phyloP scores from a whole-genome alignment of 805 yeast genomes.

The Cyberlindnera japonica region DNA sequence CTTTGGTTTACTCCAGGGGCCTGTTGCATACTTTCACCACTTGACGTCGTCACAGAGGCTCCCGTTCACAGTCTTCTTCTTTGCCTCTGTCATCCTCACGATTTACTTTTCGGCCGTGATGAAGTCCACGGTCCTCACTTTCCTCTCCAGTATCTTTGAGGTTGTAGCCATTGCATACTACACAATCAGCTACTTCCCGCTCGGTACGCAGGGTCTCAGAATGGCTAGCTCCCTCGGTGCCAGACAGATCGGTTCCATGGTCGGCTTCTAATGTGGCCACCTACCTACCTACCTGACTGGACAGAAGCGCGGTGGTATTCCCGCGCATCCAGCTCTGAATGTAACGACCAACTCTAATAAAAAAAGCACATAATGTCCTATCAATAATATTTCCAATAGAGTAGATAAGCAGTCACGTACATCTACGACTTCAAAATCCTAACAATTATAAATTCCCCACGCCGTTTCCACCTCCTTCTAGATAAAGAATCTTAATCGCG shows the following conservation, averaged over 20 bases:
- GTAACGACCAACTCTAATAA: slow-evolving; percentile 2
- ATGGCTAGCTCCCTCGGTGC: slow-evolving; percentile 56
- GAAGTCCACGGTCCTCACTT: slow-evolving; percentile 70
- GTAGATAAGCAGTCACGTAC: no score
- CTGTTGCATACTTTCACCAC: slow-evolving; percentile 72
- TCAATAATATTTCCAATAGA: not conserved
- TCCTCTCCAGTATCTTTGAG: slow-evolving; percentile 72
- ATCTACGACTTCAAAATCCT: no score
- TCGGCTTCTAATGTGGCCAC: slow-evolving; percentile 11
- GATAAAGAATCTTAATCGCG: slow-evolving; percentile 2
- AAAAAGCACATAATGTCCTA: not conserved
- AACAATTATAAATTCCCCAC: no score
- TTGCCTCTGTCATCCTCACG: slow-evolving; percentile 75
- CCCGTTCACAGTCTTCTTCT: slow-evolving; percentile 76
- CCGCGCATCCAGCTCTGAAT: no score
- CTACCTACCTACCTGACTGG: no score
- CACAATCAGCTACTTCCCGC: slow-evolving; percentile 90
- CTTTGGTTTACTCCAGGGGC: slow-evolving; percentile 92
- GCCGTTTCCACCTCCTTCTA: slow-evolving; percentile 1
- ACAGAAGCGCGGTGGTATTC: no score
- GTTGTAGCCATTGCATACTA: slow-evolving; percentile 86
- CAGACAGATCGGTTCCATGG: slow-evolving; percentile 36
- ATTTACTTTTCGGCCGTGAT: slow-evolving; percentile 67
- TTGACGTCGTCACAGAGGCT: slow-evolving; percentile 71
- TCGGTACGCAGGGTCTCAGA: slow-evolving; percentile 77